phyloP scores from a whole-genome alignment of 768 basidiomycete species.

The Termitomyces sp. region DNA sequence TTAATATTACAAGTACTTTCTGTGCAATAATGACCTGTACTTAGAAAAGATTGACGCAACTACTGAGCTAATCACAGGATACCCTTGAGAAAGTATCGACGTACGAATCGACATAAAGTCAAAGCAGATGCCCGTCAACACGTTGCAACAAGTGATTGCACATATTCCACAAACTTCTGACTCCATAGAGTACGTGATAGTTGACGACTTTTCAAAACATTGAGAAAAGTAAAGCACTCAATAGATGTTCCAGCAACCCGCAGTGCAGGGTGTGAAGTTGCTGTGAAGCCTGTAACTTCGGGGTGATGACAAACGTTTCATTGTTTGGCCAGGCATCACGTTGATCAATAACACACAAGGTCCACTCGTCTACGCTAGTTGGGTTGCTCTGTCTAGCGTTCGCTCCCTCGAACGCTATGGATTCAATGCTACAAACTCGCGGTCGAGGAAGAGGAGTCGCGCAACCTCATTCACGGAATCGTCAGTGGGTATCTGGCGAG shows the following conservation, averaged over 20 bases:
- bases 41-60: background rate
- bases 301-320: background rate
- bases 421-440: conserved; percentile 14
- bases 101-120: conserved; percentile 37
- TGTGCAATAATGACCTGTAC: conserved; percentile 33
- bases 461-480: conserved; percentile 47
- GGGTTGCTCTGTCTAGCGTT: background rate
- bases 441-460: conserved; percentile 17
- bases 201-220: background rate
- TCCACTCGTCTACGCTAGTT: no score
- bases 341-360: no score
- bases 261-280: no score
- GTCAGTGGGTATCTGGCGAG: conserved; percentile 55
- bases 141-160: conserved; percentile 28
- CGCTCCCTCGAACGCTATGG: conserved; percentile 14
- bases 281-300: no score
- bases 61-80: background rate
- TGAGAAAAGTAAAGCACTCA: background rate
- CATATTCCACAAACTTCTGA: conserved; percentile 25
- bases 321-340: no score
- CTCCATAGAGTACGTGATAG: conserved; percentile 19
- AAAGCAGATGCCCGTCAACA: conserved; percentile 33
- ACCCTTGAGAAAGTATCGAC: conserved; percentile 4
- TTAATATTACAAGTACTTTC: conserved; percentile 25
- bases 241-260: no score